These are phyloP conservation scores for Umbelopsis sp. DNA, from an alignment of 371 early-diverging fungal genomes.

Conservation along the genomic window DNA sequence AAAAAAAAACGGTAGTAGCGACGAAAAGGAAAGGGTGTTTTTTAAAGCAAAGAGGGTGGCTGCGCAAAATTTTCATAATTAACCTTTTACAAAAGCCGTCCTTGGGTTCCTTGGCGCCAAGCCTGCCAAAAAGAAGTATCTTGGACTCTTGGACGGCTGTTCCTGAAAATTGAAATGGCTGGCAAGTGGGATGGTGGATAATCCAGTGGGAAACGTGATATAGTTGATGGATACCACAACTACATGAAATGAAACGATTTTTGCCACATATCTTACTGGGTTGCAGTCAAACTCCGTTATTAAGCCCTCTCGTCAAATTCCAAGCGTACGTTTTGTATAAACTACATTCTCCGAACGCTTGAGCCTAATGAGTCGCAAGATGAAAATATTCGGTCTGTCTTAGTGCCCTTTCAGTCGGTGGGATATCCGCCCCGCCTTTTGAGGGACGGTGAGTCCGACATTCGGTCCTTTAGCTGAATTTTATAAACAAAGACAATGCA, in stretches of 20 bases:
- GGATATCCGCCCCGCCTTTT: background rate
- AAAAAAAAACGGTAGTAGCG: too few relatives aligned
- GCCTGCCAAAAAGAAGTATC: background rate
- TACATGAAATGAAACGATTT: background rate
- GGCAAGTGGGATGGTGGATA: background rate
- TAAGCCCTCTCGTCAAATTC: constrained; percentile 15
- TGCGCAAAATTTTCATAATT: constrained; percentile 2
- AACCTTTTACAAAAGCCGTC: background rate
- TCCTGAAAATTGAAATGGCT: background rate
- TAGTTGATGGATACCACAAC: background rate
- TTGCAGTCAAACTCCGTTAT: background rate
- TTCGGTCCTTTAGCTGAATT: background rate
- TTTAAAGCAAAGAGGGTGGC: background rate
- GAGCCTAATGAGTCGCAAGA: constrained; percentile 18
- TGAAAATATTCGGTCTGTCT: constrained; percentile 12
- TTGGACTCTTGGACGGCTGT: background rate
- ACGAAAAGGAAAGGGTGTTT: background rate
- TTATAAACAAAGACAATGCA: background rate
- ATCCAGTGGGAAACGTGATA: background rate
- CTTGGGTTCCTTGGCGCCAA: constrained; percentile 13
- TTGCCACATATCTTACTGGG: background rate
- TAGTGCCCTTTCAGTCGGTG: constrained; percentile 14
- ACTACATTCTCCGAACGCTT: constrained; percentile 4
- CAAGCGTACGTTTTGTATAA: background rate
- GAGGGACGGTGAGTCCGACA: constrained; percentile 15